A percentile compares a stretch with the other conserved stretches of the same genome.
Evolutionary conservation across 2,329 filamentous ascomycete genomes (phyloP).

Genomic region (Colletotrichum tofieldiae): DNA sequence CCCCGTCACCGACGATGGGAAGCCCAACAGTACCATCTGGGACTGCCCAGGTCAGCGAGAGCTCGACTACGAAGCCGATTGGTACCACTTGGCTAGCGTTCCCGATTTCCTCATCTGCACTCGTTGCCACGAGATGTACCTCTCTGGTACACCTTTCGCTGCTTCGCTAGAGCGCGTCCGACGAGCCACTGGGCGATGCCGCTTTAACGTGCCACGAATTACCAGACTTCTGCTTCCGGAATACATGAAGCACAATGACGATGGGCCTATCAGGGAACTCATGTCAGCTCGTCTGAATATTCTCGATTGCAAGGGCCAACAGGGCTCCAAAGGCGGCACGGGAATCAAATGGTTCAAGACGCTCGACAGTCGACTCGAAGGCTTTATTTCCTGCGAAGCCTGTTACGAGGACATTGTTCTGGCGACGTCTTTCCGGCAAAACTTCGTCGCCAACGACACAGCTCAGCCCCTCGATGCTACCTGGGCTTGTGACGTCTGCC

Average conservation of each 20-base stretch:
- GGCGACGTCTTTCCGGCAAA: constrained; percentile 22
- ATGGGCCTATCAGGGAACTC: constrained; percentile 49
- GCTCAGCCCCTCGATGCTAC: constrained; percentile 47
- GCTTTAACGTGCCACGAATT: constrained; percentile 53
- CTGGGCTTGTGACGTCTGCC: constrained; percentile 54
- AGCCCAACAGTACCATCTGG: constrained; percentile 45
- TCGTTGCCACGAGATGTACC: constrained; percentile 57
- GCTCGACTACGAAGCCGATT: constrained; percentile 51
- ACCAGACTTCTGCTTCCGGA: constrained; percentile 53
- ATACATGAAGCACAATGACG: constrained; percentile 48
- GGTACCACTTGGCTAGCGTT: constrained; percentile 49
- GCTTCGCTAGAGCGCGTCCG: constrained; percentile 49
- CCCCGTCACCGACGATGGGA: constrained; percentile 38
- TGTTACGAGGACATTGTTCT: constrained; percentile 41
- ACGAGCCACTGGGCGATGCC: constrained; percentile 47
- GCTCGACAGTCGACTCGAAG: constrained; percentile 14
- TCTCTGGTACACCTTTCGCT: constrained; percentile 51
- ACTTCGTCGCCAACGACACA: constrained; percentile 34
- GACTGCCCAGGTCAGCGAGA: constrained; percentile 50
- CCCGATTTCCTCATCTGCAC: constrained; percentile 58
- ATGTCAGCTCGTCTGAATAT: constrained; percentile 48
- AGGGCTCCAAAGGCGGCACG: constrained; percentile 43
- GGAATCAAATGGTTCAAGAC: constrained; percentile 51
- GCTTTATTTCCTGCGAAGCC: constrained; percentile 39
- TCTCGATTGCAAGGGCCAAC: constrained; percentile 49